Conservation (phyloP, 2,329 filamentous ascomycete genomes). For the Colletotrichum liaoningense region DNA sequence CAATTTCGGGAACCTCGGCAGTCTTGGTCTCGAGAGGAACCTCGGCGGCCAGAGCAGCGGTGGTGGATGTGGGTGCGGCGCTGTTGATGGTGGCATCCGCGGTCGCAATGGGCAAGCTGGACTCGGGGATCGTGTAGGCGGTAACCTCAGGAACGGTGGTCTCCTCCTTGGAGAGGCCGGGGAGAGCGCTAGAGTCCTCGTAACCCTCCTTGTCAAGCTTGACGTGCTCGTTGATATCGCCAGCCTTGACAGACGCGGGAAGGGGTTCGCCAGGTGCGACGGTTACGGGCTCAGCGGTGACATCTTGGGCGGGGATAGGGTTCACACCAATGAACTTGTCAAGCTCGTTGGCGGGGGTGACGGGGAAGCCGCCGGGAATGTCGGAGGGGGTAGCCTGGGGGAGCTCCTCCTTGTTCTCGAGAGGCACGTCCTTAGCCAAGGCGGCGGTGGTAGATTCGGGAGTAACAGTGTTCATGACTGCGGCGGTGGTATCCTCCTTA, state of each 20-base stretch:
- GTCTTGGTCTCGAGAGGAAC: conserved; percentile 72
- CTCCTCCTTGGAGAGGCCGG: conserved; percentile 56
- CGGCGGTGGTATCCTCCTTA: conserved; percentile 56
- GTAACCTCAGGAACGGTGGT: conserved; percentile 62
- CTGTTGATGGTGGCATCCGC: conserved; percentile 62
- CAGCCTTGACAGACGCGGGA: conserved; percentile 75
- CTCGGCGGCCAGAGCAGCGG: conserved; percentile 74
- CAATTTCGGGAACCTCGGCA: conserved; percentile 68
- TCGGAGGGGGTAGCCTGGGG: conserved; percentile 46
- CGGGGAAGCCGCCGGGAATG: conserved; percentile 65
- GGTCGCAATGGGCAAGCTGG: conserved; percentile 75
- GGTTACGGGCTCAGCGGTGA: conserved; percentile 81
- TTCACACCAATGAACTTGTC: conserved; percentile 68
- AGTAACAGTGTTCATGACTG: conserved; percentile 74
- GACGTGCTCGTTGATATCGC: conserved; percentile 78
- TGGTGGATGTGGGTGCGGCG: conserved; percentile 69
- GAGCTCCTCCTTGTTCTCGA: conserved; percentile 40
- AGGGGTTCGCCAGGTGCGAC: conserved; percentile 85
- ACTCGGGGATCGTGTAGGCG: conserved; percentile 81
- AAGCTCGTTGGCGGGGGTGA: conserved; percentile 70
- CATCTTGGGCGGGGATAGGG: conserved; percentile 71
- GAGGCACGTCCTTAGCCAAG: conserved; percentile 66
- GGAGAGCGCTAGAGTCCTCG: conserved; percentile 78
- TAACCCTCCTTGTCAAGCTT: conserved; percentile 88
- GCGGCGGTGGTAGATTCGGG: conserved; percentile 78